These are phyloP conservation scores for Globisporangium carolinianum DNA, from an alignment of 352 stramenopile genomes.

Conservation along the genomic window DNA sequence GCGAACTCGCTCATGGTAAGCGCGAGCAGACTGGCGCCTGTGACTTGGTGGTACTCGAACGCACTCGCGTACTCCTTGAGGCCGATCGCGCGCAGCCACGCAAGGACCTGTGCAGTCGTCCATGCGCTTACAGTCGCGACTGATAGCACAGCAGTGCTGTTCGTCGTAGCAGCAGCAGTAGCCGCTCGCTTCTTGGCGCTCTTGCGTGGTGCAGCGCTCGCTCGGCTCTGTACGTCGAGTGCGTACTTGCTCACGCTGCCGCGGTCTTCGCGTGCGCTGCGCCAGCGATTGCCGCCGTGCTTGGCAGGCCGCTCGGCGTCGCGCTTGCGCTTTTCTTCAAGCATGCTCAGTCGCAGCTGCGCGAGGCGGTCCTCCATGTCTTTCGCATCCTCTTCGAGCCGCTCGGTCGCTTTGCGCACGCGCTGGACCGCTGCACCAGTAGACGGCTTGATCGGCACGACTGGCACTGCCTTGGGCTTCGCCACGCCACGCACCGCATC, in stretches of 20 bases:
- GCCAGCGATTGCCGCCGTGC: slow-evolving; percentile 63
- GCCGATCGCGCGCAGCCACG: slow-evolving; percentile 51
- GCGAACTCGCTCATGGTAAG: slow-evolving; percentile 39
- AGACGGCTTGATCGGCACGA: slow-evolving; percentile 1
- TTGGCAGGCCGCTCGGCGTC: slow-evolving; percentile 48
- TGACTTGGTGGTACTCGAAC: slow-evolving; percentile 82
- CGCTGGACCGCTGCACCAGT: slow-evolving; percentile 1
- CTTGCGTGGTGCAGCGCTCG: not conserved
- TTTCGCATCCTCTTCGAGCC: slow-evolving; percentile 66
- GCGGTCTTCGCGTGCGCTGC: slow-evolving; percentile 64
- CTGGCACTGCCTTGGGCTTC: not conserved
- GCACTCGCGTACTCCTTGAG: slow-evolving; percentile 57
- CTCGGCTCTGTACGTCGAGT: slow-evolving; percentile 46
- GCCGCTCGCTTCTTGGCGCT: no score
- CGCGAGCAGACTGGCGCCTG: slow-evolving; percentile 32
- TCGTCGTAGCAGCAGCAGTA: no score
- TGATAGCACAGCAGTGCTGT: slow-evolving; percentile 18
- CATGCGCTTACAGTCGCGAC: slow-evolving; percentile 37
- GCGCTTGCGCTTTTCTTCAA: slow-evolving; percentile 58
- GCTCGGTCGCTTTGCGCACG: slow-evolving; percentile 33
- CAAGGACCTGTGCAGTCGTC: slow-evolving; percentile 45
- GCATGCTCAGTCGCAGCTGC: slow-evolving; percentile 48
- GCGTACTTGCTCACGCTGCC: slow-evolving; percentile 70
- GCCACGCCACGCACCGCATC: slow-evolving; percentile 3
- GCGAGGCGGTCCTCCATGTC: slow-evolving; percentile 61